phyloP scores from a whole-genome alignment of 345 rosid genomes.

The Linum trigynum region DNA sequence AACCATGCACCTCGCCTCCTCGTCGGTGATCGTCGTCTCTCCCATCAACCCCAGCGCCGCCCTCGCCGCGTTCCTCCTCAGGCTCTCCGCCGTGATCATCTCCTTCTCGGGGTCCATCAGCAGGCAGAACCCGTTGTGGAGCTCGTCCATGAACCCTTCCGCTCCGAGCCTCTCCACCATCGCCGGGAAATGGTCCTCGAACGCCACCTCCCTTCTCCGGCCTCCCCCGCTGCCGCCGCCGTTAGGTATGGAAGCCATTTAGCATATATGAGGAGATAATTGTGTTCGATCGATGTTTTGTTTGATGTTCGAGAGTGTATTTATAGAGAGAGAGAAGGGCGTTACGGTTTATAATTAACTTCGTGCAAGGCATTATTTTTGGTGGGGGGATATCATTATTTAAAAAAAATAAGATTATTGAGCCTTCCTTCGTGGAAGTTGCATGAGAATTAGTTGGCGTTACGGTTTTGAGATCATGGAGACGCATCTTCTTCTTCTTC shows the following conservation, averaged over 20 bases:
- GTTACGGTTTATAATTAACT: too few species aligned
- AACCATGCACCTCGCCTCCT: too few species aligned
- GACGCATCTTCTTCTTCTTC: constrained; percentile 15
- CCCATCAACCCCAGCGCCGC: too few species aligned
- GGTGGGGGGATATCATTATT: too few species aligned
- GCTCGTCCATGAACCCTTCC: constrained; percentile 51
- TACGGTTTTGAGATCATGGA: constrained; percentile 11
- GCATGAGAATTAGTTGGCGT: constrained; percentile 23
- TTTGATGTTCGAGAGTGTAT: neutral
- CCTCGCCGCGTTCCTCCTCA: constrained; percentile 36
- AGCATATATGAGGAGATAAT: too few species aligned
- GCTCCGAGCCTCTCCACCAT: constrained; percentile 48
- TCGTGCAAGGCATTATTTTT: neutral
- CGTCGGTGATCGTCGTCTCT: too few species aligned
- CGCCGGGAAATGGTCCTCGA: constrained; percentile 49
- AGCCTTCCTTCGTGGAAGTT: constrained; percentile 38
- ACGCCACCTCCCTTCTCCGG: constrained; percentile 21
- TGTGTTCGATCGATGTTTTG: too few species aligned
- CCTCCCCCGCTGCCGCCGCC: constrained; percentile 14
- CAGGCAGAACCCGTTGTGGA: constrained; percentile 42
- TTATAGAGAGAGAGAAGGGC: constrained; percentile 16
- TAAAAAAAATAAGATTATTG: neutral
- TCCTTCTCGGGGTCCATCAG: constrained; percentile 40
- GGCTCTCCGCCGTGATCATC: constrained; percentile 41
- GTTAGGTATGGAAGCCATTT: neutral